A percentile compares a stretch with the other conserved stretches of the same genome.
Conservation (phyloP, 164 flowering plant genomes). For the Magnolia kwangsiensis region DNA sequence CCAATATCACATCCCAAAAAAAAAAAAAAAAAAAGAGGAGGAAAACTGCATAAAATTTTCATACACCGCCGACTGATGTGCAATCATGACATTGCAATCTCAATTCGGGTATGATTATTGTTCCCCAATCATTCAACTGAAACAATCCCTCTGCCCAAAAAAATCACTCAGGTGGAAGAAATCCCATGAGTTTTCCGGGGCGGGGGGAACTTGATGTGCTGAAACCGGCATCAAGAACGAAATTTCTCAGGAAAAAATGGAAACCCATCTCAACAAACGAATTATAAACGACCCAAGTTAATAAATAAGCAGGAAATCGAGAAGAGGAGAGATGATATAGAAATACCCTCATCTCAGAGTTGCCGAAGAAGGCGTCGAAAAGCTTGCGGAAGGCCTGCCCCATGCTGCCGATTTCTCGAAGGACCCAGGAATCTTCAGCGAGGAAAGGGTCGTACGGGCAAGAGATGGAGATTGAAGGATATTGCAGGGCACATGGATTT, state of each 20-base stretch:
- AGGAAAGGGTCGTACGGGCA: neutral
- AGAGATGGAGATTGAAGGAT: neutral
- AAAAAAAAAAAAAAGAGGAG: too few species aligned
- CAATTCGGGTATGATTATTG: neutral
- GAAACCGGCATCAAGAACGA: neutral
- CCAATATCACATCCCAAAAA: too few species aligned
- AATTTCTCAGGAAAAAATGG: neutral
- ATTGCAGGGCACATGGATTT: neutral
- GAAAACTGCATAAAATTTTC: too few species aligned
- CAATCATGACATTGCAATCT: neutral
- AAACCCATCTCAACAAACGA: neutral
- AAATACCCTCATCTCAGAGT: conserved; percentile 72
- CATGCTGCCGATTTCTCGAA: conserved; percentile 31
- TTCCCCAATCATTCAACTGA: neutral
- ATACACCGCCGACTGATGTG: too few species aligned
- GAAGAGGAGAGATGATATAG: neutral
- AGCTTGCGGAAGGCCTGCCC: conserved; percentile 86
- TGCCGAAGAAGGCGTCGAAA: conserved; percentile 81
- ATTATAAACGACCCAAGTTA: neutral
- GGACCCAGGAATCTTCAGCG: neutral
- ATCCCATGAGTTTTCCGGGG: neutral
- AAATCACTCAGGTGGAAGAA: neutral
- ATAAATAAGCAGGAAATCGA: neutral
- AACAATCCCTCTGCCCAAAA: too few species aligned
- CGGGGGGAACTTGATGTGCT: neutral